Conservation (phyloP, 768 basidiomycete species). For the Podaxis carcinomalis region DNA sequence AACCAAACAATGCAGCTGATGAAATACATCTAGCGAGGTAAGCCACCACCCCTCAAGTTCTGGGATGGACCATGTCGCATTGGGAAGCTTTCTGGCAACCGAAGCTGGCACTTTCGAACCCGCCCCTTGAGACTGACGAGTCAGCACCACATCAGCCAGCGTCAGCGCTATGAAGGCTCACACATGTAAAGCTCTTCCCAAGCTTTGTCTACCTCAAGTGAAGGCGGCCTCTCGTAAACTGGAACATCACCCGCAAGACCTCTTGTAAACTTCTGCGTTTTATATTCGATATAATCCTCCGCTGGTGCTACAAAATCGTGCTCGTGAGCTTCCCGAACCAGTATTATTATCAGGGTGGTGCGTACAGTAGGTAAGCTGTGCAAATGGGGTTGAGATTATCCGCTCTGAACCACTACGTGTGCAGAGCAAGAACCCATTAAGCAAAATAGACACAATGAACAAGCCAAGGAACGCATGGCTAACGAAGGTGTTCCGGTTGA, state of each 20-base stretch:
- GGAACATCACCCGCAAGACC: conserved; percentile 10
- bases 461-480: neutral
- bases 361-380: conserved; percentile 4
- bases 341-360: neutral
- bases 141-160: neutral
- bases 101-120: conserved; percentile 17
- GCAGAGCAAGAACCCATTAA: neutral
- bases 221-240: conserved; percentile 16
- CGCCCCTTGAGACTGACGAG: conserved; percentile 7
- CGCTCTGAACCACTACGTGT: neutral
- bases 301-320: conserved; percentile 14
- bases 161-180: neutral
- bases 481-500: neutral
- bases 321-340: no score
- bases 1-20: conserved; percentile 21
- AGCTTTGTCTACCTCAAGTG: conserved; percentile 16
- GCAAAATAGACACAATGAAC: neutral
- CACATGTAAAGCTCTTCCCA: conserved; percentile 18
- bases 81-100: conserved; percentile 16
- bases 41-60: conserved; percentile 21
- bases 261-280: conserved; percentile 12
- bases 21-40: conserved; percentile 21
- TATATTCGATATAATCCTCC: conserved; percentile 14
- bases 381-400: neutral
- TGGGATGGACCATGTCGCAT: conserved; percentile 18